Base-by-base conservation (phyloP, 352 stramenopile genomes). In the Pythium chondricola region DNA sequence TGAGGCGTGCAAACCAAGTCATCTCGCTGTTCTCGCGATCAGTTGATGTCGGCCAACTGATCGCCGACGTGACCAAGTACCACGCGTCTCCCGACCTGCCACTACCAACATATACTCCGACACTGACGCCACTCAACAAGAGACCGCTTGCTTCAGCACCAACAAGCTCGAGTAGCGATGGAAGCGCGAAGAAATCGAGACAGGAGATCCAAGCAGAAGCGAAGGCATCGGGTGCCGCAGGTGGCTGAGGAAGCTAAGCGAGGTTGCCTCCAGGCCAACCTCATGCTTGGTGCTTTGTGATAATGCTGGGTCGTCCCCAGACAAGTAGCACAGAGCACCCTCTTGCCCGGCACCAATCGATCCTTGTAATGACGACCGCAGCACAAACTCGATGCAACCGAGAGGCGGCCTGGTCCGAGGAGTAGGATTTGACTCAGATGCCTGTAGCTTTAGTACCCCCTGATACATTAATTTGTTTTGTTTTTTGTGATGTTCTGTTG, bases 291-390 rank as follows among this genome's bases (percentile, higher is more conserved):
- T n/a, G n/a, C n/a, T n/a, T n/a, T n/a, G n/a, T n/a, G n/a, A n/a
- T n/a, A n/a, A n/a, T n/a, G n/a, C n/a, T n/a, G n/a, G n/a, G n/a
- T n/a, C n/a, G n/a, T n/a, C n/a, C n/a, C n/a, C n/a, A n/a, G n/a
- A n/a, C n/a, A n/a, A n/a, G n/a, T n/a, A n/a, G n/a, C n/a, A n/a
- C n/a, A n/a, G n/a, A n/a, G n/a, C n/a, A n/a, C n/a, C n/a, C n/a
- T n/a, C n/a, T n/a, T n/a, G n/a, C n/a, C n/a, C n/a, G n/a, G n/a
- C n/a, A n/a, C n/a, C n/a, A n/a, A n/a, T n/a, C n/a, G n/a, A n/a
- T n/a, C n/a, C n/a, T 66, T 60, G 56, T 52, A 42, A 72, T 72
- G 63, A 72, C 59, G 63, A 62, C 59, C 36, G 51, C 56, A 58
- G 56, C 56, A 33, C 32, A 72, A 72, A 72, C 59, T 67, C 58